Evolutionary conservation across 208 protist species (phyloP).

Genomic region (Trypanosomatidae sp.): DNA sequence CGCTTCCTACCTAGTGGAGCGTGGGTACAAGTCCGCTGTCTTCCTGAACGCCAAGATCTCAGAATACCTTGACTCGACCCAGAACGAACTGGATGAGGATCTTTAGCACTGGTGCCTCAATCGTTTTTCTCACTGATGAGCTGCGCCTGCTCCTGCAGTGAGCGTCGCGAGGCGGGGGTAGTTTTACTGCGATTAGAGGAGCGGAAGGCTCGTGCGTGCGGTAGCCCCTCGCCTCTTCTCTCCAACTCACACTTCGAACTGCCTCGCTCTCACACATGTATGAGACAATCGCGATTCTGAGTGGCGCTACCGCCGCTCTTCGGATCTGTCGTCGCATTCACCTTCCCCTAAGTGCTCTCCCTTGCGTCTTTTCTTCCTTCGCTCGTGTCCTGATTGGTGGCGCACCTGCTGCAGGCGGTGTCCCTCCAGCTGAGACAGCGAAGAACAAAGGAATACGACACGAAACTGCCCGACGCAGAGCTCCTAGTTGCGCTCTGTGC

Average conservation of each 20-base stretch:
- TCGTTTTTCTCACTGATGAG: neutral
- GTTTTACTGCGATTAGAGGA: neutral
- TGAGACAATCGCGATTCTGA: neutral
- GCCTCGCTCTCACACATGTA: neutral
- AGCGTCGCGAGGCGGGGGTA: neutral
- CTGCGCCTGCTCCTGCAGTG: no score
- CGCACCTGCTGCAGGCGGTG: neutral
- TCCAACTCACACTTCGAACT: neutral
- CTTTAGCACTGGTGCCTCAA: constrained; percentile 22
- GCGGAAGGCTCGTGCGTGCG: neutral
- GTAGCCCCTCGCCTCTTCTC: neutral
- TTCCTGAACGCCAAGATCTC: constrained; percentile 35
- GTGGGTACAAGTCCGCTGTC: constrained; percentile 35
- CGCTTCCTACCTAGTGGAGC: constrained; percentile 23
- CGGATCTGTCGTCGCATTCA: neutral
- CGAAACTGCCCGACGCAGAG: neutral
- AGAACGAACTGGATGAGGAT: constrained; percentile 40
- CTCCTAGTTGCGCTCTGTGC: neutral
- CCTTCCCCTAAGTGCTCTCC: neutral
- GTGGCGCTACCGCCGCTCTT: neutral
- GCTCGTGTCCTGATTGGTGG: neutral
- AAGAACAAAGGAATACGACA: neutral
- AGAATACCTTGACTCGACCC: constrained; percentile 38
- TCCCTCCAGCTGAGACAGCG: neutral
- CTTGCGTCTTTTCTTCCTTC: neutral